phyloP scores from a whole-genome alignment of 805 yeast species.

The Pichia ethanolica region DNA sequence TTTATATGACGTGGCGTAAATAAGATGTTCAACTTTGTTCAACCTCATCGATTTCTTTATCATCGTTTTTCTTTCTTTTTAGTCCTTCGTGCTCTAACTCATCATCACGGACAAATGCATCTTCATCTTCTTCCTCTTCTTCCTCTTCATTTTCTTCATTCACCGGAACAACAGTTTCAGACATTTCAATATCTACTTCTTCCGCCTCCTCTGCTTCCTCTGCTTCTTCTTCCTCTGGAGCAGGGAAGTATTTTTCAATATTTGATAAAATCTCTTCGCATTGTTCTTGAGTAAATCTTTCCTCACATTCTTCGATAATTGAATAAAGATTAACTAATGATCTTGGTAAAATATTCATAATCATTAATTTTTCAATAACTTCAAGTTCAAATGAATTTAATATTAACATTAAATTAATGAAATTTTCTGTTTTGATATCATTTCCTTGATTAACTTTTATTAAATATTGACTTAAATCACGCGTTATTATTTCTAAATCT shows the following conservation, averaged over 20 bases:
- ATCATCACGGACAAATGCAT: constrained; percentile 17
- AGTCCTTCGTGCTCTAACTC: constrained; percentile 24
- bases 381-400: constrained; percentile 52
- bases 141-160: constrained; percentile 13
- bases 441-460: constrained; percentile 27
- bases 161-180: constrained; percentile 13
- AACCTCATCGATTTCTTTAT: constrained; percentile 21
- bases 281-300: constrained; percentile 64
- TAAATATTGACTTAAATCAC: constrained; percentile 39
- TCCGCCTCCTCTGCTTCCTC: constrained; percentile 17
- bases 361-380: constrained; percentile 78
- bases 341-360: constrained; percentile 73
- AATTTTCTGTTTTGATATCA: constrained; percentile 21
- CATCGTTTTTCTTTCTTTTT: constrained; percentile 12
- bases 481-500: constrained; percentile 43
- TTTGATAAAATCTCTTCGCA: constrained; percentile 52
- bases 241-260: constrained; percentile 47
- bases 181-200: constrained; percentile 10
- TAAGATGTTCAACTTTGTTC: constrained; percentile 1
- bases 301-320: constrained; percentile 87
- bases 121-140: constrained; percentile 19
- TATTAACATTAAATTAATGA: constrained; percentile 32
- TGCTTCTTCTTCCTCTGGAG: constrained; percentile 24
- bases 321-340: constrained; percentile 73
- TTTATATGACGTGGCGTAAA: neutral